Base-by-base conservation (phyloP, 768 basidiomycete species). In the Wakefieldia striispora region DNA sequence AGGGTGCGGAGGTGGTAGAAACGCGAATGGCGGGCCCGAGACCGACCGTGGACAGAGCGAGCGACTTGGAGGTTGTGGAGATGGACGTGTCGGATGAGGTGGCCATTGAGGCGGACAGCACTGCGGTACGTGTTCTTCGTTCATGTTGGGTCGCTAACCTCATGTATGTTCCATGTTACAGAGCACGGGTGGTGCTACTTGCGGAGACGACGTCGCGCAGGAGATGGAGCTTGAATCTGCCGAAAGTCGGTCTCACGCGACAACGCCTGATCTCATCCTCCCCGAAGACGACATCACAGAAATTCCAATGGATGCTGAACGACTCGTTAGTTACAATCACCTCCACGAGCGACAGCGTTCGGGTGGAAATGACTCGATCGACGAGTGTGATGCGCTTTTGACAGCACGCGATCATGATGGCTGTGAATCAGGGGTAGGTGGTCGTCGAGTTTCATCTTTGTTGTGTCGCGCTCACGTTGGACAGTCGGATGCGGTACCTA, bases 311-410 rank as follows among this genome's bases (percentile, higher is more conserved):
- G 29, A 13, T 29, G 29, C 43, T 36, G 44, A 33, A 13, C 36
- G 20, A 38, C 14, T 35, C 10, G 12, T 4, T 38, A 3, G 6
- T 4, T n/a, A 40, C 20, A 24, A 20, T 1, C 23, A 23, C 11
- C 10, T 16, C 33, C 45, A 38, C 6, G n/a, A 14, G 41, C 51
- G 39, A 43, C 51, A 9, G 19, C 40, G 4, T 16, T 50, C 42
- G 16, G 40, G 33, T 13, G 60, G 45, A 19, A 31, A 14, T 2
- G 52, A 53, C 16, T 62, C 60, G 31, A 27, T 41, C 29, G 60
- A 57, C 21, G 58, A 62, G 21, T 59, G 52, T 17, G 49, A 54
- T 19, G 36, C 48, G 5, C 50, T 64, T 44, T 21, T 64, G 23
- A 13, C 29, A 2, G 31, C 3, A 17, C 31, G 16, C 2, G 8